These are phyloP conservation scores for Clavispora carvajalis DNA, from an alignment of 805 yeast genomes.

Conservation along the genomic window DNA sequence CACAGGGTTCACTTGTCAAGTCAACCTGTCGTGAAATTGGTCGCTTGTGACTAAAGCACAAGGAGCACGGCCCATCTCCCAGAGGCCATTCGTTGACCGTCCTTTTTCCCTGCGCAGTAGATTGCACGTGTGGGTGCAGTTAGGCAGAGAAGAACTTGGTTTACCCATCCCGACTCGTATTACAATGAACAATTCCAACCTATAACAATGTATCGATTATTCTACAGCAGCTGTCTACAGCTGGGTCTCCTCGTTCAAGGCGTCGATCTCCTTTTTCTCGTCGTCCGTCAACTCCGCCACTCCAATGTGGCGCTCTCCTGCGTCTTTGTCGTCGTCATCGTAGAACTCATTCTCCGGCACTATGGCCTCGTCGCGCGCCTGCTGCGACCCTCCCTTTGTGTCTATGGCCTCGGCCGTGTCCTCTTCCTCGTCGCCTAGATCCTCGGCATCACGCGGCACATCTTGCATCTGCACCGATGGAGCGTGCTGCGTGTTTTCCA, in stretches of 20 bases:
- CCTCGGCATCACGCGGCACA: constrained; percentile 86
- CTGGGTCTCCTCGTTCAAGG: constrained; percentile 21
- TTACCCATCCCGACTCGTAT: no score
- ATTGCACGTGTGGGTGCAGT: no score
- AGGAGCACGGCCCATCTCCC: no score
- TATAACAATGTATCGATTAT: not conserved
- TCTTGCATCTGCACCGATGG: constrained; percentile 95
- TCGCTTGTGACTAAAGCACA: no score
- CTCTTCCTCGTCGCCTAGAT: constrained; percentile 80
- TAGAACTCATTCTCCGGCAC: constrained; percentile 76
- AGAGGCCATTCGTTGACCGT: no score
- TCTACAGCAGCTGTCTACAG: constrained; percentile 1
- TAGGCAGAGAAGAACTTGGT: no score
- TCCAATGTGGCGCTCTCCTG: constrained; percentile 29
- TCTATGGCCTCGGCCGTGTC: constrained; percentile 76
- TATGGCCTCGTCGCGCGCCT: constrained; percentile 70
- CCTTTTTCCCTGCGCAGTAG: no score
- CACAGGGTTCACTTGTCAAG: no score
- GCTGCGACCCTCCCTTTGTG: constrained; percentile 85
- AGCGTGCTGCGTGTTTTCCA: constrained; percentile 88
- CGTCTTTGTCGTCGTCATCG: constrained; percentile 52
- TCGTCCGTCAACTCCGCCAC: constrained; percentile 26
- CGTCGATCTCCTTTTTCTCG: constrained; percentile 34
- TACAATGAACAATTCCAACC: no score
- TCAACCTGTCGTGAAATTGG: no score